Evolutionary conservation across 2,329 filamentous ascomycete species (phyloP), one percentile per base, ranked within the genome.

Genomic region (Gyromitra esculenta): DNA sequence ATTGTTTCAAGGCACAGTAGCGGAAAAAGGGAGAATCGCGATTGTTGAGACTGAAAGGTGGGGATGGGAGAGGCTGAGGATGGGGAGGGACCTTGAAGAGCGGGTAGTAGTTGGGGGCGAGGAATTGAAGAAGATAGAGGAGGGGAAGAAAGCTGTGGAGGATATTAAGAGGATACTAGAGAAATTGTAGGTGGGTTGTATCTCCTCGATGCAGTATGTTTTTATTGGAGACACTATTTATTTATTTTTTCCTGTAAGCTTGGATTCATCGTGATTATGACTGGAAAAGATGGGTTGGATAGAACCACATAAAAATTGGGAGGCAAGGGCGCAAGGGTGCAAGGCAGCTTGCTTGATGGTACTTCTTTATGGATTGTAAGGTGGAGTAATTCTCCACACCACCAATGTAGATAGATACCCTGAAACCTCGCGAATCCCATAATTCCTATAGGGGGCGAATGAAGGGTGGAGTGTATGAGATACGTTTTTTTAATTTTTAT

Each of bases 11-110:
- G 62, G 57, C n/a, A 63, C 41, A 11, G 75, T 79, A 15, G 63
- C 11, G 35, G 78, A 79, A 37, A 54, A 37, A 4, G 78, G 69
- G n/a, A 73, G 78, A 21, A 50, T 59, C 39, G 76, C 73, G 15
- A 66, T 79, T 56, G 76, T 74, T 2, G 48, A 77, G 52, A 69
- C 52, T 7, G 78, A 79, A 62, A 73, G 76, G 60, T 79, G 77
- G 78, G 73, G 52, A 11, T 79, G 78, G 78, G 60, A 72, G 31
- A 71, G 56, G 52, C 21, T 79, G 50, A 72, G 45, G 35, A 56
- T 39, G 54, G 73, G 75, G 8, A 25, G 74, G 35, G 35, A 18
- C 35, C 4, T 18, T 56, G 21, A 31, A 50, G 50, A 76, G 43
- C 18, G 48, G 43, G 48, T 25, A 48, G 54, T 13, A n/a, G 31